These are phyloP conservation scores for Ogataea ganodermae DNA, from an alignment of 805 yeast genomes.

Conservation along the genomic window DNA sequence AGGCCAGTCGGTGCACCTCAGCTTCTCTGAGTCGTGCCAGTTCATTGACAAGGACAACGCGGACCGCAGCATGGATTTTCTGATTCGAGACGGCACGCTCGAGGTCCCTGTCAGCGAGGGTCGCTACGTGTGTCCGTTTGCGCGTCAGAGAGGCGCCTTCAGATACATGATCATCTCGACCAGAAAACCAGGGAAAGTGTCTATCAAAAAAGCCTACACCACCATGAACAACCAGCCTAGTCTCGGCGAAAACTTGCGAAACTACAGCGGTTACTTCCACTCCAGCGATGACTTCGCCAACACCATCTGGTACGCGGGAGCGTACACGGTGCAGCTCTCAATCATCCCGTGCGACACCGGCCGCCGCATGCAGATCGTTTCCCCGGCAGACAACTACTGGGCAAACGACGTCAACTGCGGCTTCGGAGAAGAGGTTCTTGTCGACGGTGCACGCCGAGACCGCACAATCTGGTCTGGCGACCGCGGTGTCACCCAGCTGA, in stretches of 20 bases:
- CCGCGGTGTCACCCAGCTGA: constrained; percentile 2
- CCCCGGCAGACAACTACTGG: constrained; percentile 4
- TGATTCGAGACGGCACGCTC: constrained; percentile 4
- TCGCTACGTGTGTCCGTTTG: constrained; percentile 4
- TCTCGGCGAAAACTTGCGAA: neutral
- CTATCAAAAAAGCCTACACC: neutral
- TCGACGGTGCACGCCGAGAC: constrained; percentile 4
- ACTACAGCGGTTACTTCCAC: constrained; percentile 4
- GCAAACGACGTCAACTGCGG: constrained; percentile 7
- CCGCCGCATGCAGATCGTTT: constrained; percentile 3
- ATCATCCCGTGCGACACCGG: constrained; percentile 5
- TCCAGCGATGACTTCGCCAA: constrained; percentile 6
- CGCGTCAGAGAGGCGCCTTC: constrained; percentile 3
- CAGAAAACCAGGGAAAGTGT: constrained; percentile 1
- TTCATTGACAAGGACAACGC: constrained; percentile 4
- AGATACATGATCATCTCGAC: constrained; percentile 5
- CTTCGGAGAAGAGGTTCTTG: constrained; percentile 3
- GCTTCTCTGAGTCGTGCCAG: constrained; percentile 7
- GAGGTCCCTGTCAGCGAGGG: constrained; percentile 5
- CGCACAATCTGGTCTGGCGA: constrained; percentile 6
- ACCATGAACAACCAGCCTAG: constrained; percentile 6
- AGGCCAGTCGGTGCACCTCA: constrained; percentile 4
- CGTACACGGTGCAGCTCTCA: constrained; percentile 5
- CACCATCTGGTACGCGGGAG: constrained; percentile 8
- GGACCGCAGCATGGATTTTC: constrained; percentile 6